phyloP scores from a whole-genome alignment of 371 early-diverging fungal species.

The Mortierella sp. region DNA sequence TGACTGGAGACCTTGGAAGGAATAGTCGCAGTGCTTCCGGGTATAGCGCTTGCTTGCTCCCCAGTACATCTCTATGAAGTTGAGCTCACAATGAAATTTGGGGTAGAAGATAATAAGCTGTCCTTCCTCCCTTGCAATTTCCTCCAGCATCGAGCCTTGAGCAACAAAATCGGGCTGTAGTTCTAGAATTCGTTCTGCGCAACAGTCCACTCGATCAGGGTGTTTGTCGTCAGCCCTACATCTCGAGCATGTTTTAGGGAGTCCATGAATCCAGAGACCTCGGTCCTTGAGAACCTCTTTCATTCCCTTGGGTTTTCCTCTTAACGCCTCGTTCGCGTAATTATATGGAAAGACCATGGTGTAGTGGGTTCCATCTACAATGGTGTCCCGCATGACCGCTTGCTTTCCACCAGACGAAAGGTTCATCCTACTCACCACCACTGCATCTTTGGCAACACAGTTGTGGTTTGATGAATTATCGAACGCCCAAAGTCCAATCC shows the following conservation, averaged over 20 bases:
- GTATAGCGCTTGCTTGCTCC: conserved; percentile 29
- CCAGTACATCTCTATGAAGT: conserved; percentile 44
- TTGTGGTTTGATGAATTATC: conserved; percentile 32
- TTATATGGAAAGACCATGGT: conserved; percentile 29
- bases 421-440: conserved; percentile 35
- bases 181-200: conserved; percentile 30
- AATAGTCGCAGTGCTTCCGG: conserved; percentile 32
- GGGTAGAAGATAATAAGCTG: conserved; percentile 1
- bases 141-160: conserved; percentile 4
- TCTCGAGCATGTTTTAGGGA: conserved; percentile 19
- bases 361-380: conserved; percentile 25
- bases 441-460: conserved; percentile 27
- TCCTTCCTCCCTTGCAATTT: neutral
- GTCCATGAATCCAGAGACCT: conserved; percentile 20
- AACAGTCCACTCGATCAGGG: conserved; percentile 23
- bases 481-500: conserved; percentile 27
- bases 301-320: conserved; percentile 32
- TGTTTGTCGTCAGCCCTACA: conserved; percentile 25
- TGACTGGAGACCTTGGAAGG: conserved; percentile 35
- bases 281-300: conserved; percentile 28
- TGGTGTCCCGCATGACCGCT: conserved; percentile 20
- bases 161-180: conserved; percentile 24
- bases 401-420: conserved; percentile 22
- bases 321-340: conserved; percentile 21
- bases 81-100: conserved; percentile 26